Conservation (phyloP, 202 grass and related monocot species). For the Dendrocalamus latiflorus region DNA sequence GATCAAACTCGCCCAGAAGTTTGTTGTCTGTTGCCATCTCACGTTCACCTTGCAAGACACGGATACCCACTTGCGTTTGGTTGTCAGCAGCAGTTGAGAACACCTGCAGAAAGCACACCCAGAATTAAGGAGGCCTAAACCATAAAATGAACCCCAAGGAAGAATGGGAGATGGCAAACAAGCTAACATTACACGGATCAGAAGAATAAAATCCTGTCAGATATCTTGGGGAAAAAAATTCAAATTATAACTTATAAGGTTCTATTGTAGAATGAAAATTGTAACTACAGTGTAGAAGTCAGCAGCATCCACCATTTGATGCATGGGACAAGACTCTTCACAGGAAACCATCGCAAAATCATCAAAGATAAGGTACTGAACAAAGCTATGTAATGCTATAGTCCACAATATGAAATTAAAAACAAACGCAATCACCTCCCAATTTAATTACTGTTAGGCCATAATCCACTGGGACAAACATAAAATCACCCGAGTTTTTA, state of each 20-base stretch:
- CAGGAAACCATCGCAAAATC: neutral
- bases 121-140: neutral
- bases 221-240: neutral
- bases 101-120: constrained; percentile 20
- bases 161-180: neutral
- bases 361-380: neutral
- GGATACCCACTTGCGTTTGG: constrained; percentile 36
- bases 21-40: constrained; percentile 51
- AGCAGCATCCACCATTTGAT: neutral
- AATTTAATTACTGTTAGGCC: neutral
- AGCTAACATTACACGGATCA: neutral
- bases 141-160: neutral
- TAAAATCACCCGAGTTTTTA: neutral
- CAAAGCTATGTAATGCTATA: neutral
- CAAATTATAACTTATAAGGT: neutral
- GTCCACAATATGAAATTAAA: neutral
- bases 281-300: neutral
- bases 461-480: neutral
- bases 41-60: constrained; percentile 45
- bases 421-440: neutral
- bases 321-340: neutral
- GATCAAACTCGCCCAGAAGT: constrained; percentile 47
- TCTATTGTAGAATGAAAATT: neutral
- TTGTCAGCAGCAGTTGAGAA: constrained; percentile 51
- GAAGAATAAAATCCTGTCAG: neutral